Percentiles rank a stretch among this genome's conserved stretches.
Evolutionary conservation across 2,329 filamentous ascomycete species (phyloP).

Genomic region (Apiospora marii): DNA sequence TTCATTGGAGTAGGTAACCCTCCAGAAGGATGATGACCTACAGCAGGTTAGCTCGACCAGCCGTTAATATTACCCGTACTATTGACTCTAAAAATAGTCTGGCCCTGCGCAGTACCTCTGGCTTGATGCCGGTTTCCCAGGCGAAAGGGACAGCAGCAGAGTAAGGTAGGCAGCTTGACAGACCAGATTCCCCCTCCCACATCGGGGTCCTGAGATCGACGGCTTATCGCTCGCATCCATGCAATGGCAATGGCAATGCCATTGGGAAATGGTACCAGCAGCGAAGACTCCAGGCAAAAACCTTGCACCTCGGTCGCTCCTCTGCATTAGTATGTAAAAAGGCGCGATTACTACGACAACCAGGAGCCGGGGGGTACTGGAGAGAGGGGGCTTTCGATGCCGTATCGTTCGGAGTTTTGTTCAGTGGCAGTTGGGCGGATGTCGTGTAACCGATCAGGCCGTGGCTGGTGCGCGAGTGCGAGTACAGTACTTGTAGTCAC

Average conservation of each 20-base stretch:
- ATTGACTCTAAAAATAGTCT: conserved; percentile 23
- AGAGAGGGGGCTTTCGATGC: not conserved
- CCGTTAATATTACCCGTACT: conserved; percentile 16
- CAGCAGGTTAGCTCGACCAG: not conserved
- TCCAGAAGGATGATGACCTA: conserved; percentile 14
- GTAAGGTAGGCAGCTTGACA: not conserved
- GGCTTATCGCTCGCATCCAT: not conserved
- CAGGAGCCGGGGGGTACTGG: not conserved
- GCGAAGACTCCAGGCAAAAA: not conserved
- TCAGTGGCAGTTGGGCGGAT: conserved; percentile 2
- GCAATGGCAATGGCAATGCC: not conserved
- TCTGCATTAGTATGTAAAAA: not conserved
- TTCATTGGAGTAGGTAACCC: not conserved
- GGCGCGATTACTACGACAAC: conserved; percentile 2
- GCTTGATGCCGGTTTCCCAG: conserved; percentile 11
- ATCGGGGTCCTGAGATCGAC: not conserved
- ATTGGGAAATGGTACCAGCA: no score
- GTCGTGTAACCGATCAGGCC: conserved; percentile 5
- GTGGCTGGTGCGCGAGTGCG: conserved; percentile 1
- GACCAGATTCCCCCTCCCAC: not conserved
- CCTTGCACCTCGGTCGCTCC: not conserved
- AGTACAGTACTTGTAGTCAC: not conserved
- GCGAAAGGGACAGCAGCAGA: not conserved
- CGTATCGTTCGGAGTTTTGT: not conserved
- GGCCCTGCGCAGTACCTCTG: not conserved